Conservation (phyloP, 331 rosid species). For the Arachis monticola region DNA sequence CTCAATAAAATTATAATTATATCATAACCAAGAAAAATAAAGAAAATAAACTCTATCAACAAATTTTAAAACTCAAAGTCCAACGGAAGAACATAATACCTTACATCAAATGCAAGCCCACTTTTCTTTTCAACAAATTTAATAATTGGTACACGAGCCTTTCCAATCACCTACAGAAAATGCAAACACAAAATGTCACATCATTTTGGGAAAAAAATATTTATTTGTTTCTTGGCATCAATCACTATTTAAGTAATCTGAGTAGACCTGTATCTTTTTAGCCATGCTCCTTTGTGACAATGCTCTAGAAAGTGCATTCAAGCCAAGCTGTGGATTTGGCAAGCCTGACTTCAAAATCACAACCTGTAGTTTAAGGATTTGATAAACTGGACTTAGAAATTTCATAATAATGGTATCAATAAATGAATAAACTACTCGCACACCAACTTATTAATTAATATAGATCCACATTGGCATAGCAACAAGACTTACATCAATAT, state of each 20-base stretch:
- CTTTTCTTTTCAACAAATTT: slow-evolving; percentile 86
- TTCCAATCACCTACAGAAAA: slow-evolving; percentile 78
- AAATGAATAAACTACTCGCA: slow-evolving; percentile 14
- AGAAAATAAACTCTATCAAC: background rate
- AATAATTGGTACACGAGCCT: slow-evolving; percentile 95
- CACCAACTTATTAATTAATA: slow-evolving; percentile 3
- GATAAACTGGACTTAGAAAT: slow-evolving; percentile 9
- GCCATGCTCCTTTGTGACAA: slow-evolving; percentile 87
- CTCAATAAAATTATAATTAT: background rate
- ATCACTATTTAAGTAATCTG: slow-evolving; percentile 24
- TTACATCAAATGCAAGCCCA: slow-evolving; percentile 83
- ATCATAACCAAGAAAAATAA: background rate
- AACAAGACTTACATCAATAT: slow-evolving; percentile 74
- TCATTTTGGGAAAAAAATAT: background rate
- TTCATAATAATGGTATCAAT: slow-evolving; percentile 1
- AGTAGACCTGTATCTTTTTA: slow-evolving; percentile 74
- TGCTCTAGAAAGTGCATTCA: slow-evolving; percentile 93
- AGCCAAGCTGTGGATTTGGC: slow-evolving; percentile 77
- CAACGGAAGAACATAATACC: slow-evolving; percentile 52
- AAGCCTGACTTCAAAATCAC: slow-evolving; percentile 84
- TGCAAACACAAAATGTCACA: slow-evolving; percentile 34
- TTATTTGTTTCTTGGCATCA: slow-evolving; percentile 10
- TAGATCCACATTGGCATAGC: background rate
- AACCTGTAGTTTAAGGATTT: slow-evolving; percentile 57
- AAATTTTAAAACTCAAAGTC: slow-evolving; percentile 9